Percentiles rank a stretch among this genome's conserved stretches.
Conservation (phyloP, 2,329 filamentous ascomycete species). For the Pseudocercospora fijiensis region DNA sequence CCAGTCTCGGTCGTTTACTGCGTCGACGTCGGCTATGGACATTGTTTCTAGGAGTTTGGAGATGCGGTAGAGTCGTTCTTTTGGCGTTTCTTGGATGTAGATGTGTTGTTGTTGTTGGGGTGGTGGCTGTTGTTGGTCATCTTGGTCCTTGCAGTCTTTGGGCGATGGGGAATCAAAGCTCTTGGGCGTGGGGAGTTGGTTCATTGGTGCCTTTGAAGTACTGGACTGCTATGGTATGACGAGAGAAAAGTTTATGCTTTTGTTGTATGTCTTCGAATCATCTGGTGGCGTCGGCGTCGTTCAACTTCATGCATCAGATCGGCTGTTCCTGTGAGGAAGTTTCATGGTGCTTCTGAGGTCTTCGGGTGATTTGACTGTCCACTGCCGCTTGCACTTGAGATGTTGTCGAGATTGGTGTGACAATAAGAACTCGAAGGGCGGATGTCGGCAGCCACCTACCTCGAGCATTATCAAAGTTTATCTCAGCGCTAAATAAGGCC, state of each 20-base stretch:
- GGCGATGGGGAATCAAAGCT: neutral
- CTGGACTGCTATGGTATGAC: neutral
- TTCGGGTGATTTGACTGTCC: neutral
- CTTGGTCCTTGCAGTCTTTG: neutral
- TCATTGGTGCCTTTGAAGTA: neutral
- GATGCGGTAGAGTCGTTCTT: conserved; percentile 8
- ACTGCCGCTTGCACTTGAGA: neutral
- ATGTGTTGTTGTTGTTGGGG: neutral
- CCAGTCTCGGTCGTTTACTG: conserved; percentile 17
- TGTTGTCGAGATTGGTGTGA: neutral
- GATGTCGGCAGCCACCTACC: neutral
- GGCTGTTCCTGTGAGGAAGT: neutral
- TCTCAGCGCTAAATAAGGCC: neutral
- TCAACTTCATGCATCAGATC: neutral
- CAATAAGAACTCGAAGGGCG: neutral
- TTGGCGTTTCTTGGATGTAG: neutral
- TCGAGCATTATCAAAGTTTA: neutral
- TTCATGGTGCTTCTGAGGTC: neutral
- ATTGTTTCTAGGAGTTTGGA: conserved; percentile 14
- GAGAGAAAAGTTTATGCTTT: neutral
- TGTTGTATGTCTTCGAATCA: neutral
- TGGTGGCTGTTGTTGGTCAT: neutral
- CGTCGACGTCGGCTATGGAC: conserved; percentile 14
- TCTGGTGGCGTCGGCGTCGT: neutral
- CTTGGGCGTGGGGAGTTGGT: neutral